Base-by-base conservation (phyloP, 2,329 filamentous ascomycete species). In the Trichoderma gracile region DNA sequence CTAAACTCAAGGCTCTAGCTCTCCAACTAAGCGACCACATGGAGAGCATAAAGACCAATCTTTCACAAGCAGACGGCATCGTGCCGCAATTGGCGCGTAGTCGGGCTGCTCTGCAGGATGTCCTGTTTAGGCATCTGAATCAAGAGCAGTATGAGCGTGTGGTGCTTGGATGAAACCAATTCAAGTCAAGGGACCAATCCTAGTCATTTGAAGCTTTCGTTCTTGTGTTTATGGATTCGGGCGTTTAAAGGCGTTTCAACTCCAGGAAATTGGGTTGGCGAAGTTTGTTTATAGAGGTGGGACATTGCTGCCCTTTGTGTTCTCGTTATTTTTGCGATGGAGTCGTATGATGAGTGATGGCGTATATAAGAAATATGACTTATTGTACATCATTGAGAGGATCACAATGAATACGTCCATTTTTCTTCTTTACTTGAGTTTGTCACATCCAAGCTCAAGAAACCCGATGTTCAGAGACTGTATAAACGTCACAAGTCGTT, bases 1-100 rank as follows among this genome's bases (percentile, higher is more conserved):
- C 79, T 21, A 80, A 82, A 50, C 70, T 85, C 17, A 69, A 78
- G n/a, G 72, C 73, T 2, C 70, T 85, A 3, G 80, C 78, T 0
- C 72, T 77, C 17, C 83, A 86, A 71, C 77, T 87, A 19, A 76
- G 77, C 12, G 84, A 73, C 59, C 84, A 87, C 67, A 81, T 86
- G 75, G 82, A 86, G 66, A 86, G 82, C 69, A 81, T 87, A 71
- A 77, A 75, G 62, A 76, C 76, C 49, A 87, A 87, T 69, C 74
- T 86, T 45, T 75, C 78, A 64, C 84, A 86, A 73, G 80, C 84
- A 15, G 80, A 82, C 1, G 82, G 80, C 7, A 76, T 87, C 4
- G 69, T 80, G 6, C 81, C 82, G 1, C 79, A 81, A 40, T 79
- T 87, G 17, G 73, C 69, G 19, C 78, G 75, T 63, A 83, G 78